These are phyloP conservation scores for Calonectria pseudoreteaudii DNA, from an alignment of 2,329 filamentous ascomycete genomes.

Conservation along the genomic window DNA sequence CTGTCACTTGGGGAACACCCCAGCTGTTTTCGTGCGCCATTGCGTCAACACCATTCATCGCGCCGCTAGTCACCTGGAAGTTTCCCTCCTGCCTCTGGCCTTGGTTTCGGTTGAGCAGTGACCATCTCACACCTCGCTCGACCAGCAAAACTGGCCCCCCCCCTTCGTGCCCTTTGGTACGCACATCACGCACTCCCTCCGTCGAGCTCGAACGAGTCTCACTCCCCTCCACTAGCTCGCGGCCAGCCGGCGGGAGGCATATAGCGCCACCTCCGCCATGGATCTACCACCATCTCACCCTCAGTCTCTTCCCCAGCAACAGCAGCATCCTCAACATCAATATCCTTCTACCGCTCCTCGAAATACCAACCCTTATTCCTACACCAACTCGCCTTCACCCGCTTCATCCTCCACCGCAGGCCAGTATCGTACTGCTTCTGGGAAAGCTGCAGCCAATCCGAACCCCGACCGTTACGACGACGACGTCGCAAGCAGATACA, in stretches of 20 bases:
- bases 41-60: conserved; percentile 46
- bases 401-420: conserved; percentile 34
- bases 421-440: conserved; percentile 28
- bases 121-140: conserved; percentile 16
- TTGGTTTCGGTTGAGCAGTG: conserved; percentile 11
- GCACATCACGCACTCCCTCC: conserved; percentile 30
- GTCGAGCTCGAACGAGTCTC: conserved; percentile 22
- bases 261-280: conserved; percentile 48
- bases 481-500: conserved; percentile 23
- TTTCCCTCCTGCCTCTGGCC: conserved; percentile 24
- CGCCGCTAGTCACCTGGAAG: conserved; percentile 29
- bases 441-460: conserved; percentile 33
- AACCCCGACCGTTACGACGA: conserved; percentile 36
- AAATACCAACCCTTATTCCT: conserved; percentile 32
- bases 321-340: conserved; percentile 31
- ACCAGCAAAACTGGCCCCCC: conserved; percentile 29
- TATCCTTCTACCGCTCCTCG: conserved; percentile 27
- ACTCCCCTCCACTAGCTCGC: conserved; percentile 27
- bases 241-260: conserved; percentile 35
- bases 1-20: conserved; percentile 5
- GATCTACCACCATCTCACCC: conserved; percentile 40
- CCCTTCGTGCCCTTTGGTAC: conserved; percentile 20
- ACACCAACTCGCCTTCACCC: conserved; percentile 37
- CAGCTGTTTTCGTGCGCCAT: conserved; percentile 28
- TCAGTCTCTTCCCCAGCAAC: conserved; percentile 37